Evolutionary conservation across 331 rosid species (phyloP), one percentile per base, ranked within the genome.

Genomic region (Dryas integrifolia): DNA sequence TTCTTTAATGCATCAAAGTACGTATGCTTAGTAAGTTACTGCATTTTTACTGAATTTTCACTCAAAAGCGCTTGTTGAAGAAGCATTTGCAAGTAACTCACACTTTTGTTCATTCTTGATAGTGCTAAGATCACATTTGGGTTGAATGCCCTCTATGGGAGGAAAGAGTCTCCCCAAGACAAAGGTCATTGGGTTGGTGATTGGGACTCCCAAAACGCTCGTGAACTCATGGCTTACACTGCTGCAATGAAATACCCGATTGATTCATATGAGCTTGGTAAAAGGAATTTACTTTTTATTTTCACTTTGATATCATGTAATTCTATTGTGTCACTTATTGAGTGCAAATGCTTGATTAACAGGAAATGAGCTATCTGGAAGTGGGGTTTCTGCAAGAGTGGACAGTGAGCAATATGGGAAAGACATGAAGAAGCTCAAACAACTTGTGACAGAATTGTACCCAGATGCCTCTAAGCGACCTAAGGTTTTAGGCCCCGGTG

Each of bases 251-350:
- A 94, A 21, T 85, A 92, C 84, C 43, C 77, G 10, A 85, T 92
- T 41, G 91, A 92, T 73, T 88, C 92, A 21, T 92, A 80, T 72
- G 96, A 89, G 76, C 75, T 89, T 14, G 96, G 97, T 91, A 74
- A 14, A 10, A 16, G 10, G 10, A 12, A 14, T 7, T 35, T 10
- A 8, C 2, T 15, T 9, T 8, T 39, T 1, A 38, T 14, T 68
- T 39, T 66, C 5, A 47, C 16, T 74, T 30, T 0, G 48, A 24
- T 13, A 7, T 39, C 0, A 41, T 5, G 5, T 52, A 9, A 11
- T 15, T 5, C 40, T 26, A 16, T 5, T 39, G 11, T 40, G 13
- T n/a, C n/a, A 6, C 30, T 12, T 8, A 57, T 10, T 24, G 40
- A 57, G 39, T 24, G 62, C 38, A 57, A 21, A 57, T 57, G 40